A percentile compares a stretch with the other conserved stretches of the same genome.
These are phyloP conservation scores for Candida maltosa DNA, from an alignment of 805 yeast genomes.

Conservation along the genomic window DNA sequence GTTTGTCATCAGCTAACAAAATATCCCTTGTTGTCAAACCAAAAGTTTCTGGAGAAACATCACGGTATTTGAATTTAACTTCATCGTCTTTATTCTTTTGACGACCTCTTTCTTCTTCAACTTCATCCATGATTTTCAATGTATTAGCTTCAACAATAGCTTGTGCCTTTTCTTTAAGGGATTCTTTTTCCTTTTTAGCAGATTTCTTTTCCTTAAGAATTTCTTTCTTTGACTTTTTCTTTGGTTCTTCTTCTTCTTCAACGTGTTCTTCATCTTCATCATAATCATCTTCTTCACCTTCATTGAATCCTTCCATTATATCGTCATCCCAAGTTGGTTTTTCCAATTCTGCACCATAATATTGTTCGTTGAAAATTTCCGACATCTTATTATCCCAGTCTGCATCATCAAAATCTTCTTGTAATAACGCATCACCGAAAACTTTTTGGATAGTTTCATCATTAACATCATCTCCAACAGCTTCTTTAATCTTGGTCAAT, in stretches of 20 bases:
- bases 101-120: conserved; percentile 63
- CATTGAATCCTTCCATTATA: conserved; percentile 11
- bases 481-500: conserved; percentile 58
- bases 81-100: conserved; percentile 36
- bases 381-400: conserved; percentile 91
- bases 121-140: conserved; percentile 62
- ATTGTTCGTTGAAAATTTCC: conserved; percentile 82
- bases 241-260: conserved; percentile 17
- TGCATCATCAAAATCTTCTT: conserved; percentile 83
- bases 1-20: conserved; percentile 82
- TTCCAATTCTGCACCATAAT: conserved; percentile 49
- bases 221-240: conserved; percentile 47
- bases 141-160: conserved; percentile 75
- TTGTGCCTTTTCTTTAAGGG: conserved; percentile 66
- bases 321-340: conserved; percentile 40
- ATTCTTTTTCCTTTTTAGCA: conserved; percentile 59
- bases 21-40: conserved; percentile 87
- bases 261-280: conserved; percentile 13
- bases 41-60: conserved; percentile 91
- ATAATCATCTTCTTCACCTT: conserved; percentile 14
- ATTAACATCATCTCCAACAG: conserved; percentile 61
- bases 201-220: conserved; percentile 54
- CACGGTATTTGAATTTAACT: conserved; percentile 76
- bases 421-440: conserved; percentile 72
- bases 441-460: conserved; percentile 60